A percentile compares a stretch with the other conserved stretches of the same genome.
These are phyloP conservation scores for Globisporangium megalacanthum DNA, from an alignment of 352 stramenopile genomes.

Conservation along the genomic window DNA sequence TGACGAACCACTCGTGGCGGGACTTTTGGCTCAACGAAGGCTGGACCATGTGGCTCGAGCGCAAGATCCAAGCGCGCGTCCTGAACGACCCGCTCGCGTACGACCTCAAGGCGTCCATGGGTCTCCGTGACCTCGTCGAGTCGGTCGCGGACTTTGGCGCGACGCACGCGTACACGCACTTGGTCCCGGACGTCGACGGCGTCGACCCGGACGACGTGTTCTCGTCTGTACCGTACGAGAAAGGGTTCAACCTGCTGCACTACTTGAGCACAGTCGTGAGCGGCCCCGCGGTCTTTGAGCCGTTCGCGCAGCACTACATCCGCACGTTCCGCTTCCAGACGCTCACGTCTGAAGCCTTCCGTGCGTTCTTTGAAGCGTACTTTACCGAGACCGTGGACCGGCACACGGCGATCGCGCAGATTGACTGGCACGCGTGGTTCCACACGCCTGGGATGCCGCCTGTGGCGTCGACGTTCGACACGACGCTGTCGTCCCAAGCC, in stretches of 20 bases:
- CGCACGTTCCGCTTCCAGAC: constrained; percentile 85
- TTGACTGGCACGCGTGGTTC: constrained; percentile 95
- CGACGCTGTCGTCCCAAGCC: constrained; percentile 53
- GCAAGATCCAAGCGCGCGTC: constrained; percentile 91
- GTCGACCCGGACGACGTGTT: constrained; percentile 96
- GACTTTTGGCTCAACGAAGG: constrained; percentile 99
- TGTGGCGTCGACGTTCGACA: constrained; percentile 84
- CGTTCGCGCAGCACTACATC: constrained; percentile 92
- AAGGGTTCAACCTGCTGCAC: constrained; percentile 80
- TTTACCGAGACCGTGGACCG: constrained; percentile 49
- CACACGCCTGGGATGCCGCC: constrained; percentile 85
- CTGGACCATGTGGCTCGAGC: constrained; percentile 97
- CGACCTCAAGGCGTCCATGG: constrained; percentile 54
- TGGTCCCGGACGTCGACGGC: constrained; percentile 85
- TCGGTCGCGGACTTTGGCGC: constrained; percentile 45
- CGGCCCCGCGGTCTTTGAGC: constrained; percentile 45
- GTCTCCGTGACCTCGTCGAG: constrained; percentile 33
- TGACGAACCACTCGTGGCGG: constrained; percentile 95
- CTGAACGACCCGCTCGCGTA: constrained; percentile 31
- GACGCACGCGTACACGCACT: constrained; percentile 77
- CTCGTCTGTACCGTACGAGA: constrained; percentile 95
- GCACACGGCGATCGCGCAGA: constrained; percentile 30
- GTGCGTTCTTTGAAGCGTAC: constrained; percentile 61
- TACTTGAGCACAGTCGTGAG: constrained; percentile 65
- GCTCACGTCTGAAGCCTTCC: constrained; percentile 80